Base-by-base conservation (phyloP, 83 land plant species). In the Thuja plicata region DNA sequence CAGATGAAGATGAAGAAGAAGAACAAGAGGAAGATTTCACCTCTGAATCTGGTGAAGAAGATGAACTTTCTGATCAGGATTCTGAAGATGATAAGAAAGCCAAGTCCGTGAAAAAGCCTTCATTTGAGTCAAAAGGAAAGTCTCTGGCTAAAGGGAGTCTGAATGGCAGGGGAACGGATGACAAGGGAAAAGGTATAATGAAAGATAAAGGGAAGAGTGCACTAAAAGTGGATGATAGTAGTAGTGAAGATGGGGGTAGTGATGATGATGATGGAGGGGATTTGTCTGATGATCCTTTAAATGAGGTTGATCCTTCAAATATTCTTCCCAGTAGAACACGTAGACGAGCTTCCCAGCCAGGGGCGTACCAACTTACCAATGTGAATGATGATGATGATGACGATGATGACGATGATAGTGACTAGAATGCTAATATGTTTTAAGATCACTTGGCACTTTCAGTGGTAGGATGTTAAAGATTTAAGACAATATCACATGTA, bases 281-380 rank as follows among this genome's bases (percentile, higher is more conserved):
- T 71, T 87, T 76, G 82, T 71, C 54, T 21, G 88, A 87, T 62
- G 88, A 87, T 55, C 80, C 80, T 46, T 8, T 87, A 43, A 45
- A 43, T 27, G 85, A 83, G 85, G 85, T 83, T n/a, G 88, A 87
- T 40, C 76, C 88, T 62, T 87, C 88, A 46, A 87, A 87, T 62
- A 87, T 87, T 57, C 79, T 87, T n/a, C 45, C 88, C 21, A 35
- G 82, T 16, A 71, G 80, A 46, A 57, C 88, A 71, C 82, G 88
- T 3, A 71, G 88, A 16, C 34, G 32, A n/a, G 34, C 85, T 83
- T 83, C 85, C 30, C 88, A 87, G 48, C 82, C 88, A 1, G 48
- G 27, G 7, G 19, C 21, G 17, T 87, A 87, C 41, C 54, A 87
- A 10, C 41, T 40, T 24, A 71, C 88, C 27, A 87, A 73, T 74